Base-by-base conservation (phyloP, 176 grass and related monocot genomes). In the Cymbopogon citratus region DNA sequence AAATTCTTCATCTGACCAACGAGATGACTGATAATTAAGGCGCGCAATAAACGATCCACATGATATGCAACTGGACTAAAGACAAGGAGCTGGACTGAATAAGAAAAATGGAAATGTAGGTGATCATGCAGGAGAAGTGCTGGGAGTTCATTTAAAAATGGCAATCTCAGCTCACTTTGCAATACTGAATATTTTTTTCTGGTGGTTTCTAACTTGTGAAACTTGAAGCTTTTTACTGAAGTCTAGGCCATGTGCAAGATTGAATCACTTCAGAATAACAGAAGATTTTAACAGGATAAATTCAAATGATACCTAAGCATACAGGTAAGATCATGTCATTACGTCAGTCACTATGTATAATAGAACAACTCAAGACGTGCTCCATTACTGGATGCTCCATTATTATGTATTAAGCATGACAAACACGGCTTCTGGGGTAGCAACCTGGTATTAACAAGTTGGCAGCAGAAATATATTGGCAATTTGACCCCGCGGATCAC, bases 121-220 rank as follows among this genome's bases (percentile, higher is more conserved):
- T 80, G 71, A 66, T 85, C 76, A 76, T 85, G 76, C 70, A 69
- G 76, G 76, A 75, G 51, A 80, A 76, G 87, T 89, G 87, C 76
- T 80, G 23, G 23, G 10, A 21, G 26, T 45, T 71, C 33, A 69
- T 66, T 18, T 36, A 60, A 60, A 79, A 46, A 74, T 18, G 29
- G 19, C 19, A 46, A 14, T 15, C 29, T 73, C 43, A 80, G n/a
- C 15, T 49, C 46, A 49, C 4, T 49, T 49, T 49, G 46, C 14
- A 16, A 49, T 49, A 14, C 14, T 49, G 27, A 23, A 13, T 6
- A 62, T 61, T 12, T 54, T 54, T 29, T 44, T 44, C 18, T n/a
- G 39, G n/a, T 23, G 36, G 62, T n/a, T 62, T 23, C 56, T 36
- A 13, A 49, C n/a, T 25, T 63, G 39, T 21, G 60, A n/a, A n/a